phyloP scores from a whole-genome alignment of 2,329 filamentous ascomycete species.

The Epichloe sp. region DNA sequence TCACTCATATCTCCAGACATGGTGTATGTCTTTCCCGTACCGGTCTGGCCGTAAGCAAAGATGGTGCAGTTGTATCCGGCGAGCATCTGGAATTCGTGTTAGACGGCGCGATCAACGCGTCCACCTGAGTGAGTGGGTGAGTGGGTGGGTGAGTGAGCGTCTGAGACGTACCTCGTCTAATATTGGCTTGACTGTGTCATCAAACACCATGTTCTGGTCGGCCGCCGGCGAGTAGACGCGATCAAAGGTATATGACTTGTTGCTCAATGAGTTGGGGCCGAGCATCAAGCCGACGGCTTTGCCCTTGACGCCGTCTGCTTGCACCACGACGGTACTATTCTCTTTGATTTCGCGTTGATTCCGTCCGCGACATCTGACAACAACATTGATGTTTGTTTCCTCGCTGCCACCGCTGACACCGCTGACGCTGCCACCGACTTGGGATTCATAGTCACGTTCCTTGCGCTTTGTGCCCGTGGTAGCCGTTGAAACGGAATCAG shows the following conservation, averaged over 20 bases:
- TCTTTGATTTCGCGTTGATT: conserved; percentile 87
- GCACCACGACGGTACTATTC: conserved; percentile 87
- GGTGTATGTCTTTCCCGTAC: conserved; percentile 96
- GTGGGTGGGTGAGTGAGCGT: neutral
- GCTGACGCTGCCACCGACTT: conserved; percentile 17
- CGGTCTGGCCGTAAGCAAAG: conserved; percentile 95
- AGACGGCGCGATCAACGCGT: neutral
- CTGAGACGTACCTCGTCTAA: conserved; percentile 61
- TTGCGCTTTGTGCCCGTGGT: conserved; percentile 64
- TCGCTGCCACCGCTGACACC: conserved; percentile 31
- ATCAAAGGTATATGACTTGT: conserved; percentile 95
- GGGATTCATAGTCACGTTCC: conserved; percentile 67
- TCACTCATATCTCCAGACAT: conserved; percentile 98
- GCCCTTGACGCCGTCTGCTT: conserved; percentile 77
- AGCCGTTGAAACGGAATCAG: conserved; percentile 44
- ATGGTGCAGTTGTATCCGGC: conserved; percentile 96
- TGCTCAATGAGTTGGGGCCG: conserved; percentile 82
- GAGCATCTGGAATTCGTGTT: conserved; percentile 55
- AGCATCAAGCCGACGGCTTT: conserved; percentile 76
- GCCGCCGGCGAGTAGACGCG: conserved; percentile 93
- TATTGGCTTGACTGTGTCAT: conserved; percentile 88
- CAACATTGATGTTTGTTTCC: conserved; percentile 95
- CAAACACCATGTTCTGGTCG: conserved; percentile 86
- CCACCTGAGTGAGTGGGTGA: too few relatives aligned
- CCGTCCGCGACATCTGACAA: conserved; percentile 84